Conservation (phyloP, 805 yeast species). For the Debaryomyces hansenii region DNA sequence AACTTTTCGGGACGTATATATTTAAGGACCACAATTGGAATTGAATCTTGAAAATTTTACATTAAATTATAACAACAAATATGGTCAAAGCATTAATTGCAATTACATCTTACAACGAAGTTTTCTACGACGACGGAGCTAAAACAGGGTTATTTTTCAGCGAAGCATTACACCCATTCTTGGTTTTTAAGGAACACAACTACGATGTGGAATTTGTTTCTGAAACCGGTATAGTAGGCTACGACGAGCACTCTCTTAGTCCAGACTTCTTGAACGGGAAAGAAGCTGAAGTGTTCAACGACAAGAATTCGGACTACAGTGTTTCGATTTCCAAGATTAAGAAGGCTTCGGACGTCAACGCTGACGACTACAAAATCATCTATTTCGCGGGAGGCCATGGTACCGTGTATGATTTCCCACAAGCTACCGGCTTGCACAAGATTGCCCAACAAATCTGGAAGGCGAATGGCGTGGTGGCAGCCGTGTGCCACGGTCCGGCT, state of each 20-base stretch:
- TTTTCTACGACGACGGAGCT: conserved; percentile 56
- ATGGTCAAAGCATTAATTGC: conserved; percentile 45
- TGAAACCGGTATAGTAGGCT: conserved; percentile 57
- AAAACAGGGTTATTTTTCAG: conserved; percentile 61
- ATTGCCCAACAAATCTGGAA: conserved; percentile 48
- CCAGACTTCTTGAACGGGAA: conserved; percentile 40
- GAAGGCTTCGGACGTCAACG: conserved; percentile 48
- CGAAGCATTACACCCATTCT: conserved; percentile 62
- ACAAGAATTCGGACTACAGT: conserved; percentile 39
- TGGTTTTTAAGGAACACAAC: conserved; percentile 47
- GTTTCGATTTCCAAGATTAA: conserved; percentile 39
- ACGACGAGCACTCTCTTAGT: conserved; percentile 55
- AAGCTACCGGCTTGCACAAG: conserved; percentile 45
- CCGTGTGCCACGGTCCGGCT: conserved; percentile 72
- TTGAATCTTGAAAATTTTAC: neutral
- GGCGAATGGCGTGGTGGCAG: conserved; percentile 56
- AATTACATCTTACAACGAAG: conserved; percentile 40
- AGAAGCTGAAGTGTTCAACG: conserved; percentile 40
- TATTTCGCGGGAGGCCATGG: conserved; percentile 72
- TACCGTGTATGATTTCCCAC: conserved; percentile 56
- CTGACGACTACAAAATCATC: conserved; percentile 52
- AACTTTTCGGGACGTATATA: too few species aligned
- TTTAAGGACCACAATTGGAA: neutral
- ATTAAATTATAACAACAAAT: neutral
- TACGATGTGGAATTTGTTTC: conserved; percentile 56